Evolutionary conservation across 306 rosid genomes (phyloP), one percentile per base, ranked within the genome.

Genomic region (Lotus japonicus): DNA sequence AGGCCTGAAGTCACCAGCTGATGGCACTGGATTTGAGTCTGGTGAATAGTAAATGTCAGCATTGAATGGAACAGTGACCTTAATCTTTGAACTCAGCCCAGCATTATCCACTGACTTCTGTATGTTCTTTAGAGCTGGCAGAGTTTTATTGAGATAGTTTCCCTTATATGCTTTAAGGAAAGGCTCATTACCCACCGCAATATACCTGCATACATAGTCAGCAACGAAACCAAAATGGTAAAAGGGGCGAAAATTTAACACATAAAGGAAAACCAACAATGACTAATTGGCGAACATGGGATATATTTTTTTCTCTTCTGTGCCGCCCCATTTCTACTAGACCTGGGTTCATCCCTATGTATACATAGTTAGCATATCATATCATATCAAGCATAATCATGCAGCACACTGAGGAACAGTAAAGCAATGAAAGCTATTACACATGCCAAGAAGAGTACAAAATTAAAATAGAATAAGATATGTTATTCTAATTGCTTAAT

Each of bases 171-270:
- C 75, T 74, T 77, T 72, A 1, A 91, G 96, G 42, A 89, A 88
- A 2, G 96, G 97, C 52, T 91, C 97, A 78, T 91, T 91, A 10
- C 97, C 97, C 41, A 91, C 96, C 1, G 97, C 95, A 64, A 89
- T 84, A 66, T 82, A 87, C 91, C 97, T 91, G 84, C 76, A 59
- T 70, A 63, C 69, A 38, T 44, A 13, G 23, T 1, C 1, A 1
- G 3, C 1, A 21, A 21, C 23, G 2, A 21, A 3, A 21, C 1
- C 1, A 21, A 21, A 21, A 21, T 21, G 23, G 23, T 21, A 21
- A 21, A 21, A 3, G 23, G 23, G 23, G 23, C 23, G 23, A 21
- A 21, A 21, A 21, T 21, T 3, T 21, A 21, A 3, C 23, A 21
- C 1, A 3, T 21, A 3, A 21, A 21, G n/a, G 2, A 21, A 21